Evolutionary conservation across 306 rosid genomes (phyloP).

Genomic region (Vigna unguiculata): DNA sequence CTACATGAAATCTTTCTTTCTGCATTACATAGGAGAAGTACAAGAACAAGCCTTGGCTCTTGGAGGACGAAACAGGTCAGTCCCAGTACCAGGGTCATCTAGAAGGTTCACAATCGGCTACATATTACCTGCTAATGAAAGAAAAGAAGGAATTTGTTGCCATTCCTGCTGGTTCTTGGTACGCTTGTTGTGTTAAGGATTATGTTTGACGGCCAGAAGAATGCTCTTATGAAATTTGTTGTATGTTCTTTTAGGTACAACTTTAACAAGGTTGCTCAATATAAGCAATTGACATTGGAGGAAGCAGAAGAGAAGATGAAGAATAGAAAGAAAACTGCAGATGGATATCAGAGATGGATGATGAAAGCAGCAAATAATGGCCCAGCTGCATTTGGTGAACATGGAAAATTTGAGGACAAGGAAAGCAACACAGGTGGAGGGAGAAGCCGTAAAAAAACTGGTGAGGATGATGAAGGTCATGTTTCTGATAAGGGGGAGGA

Average conservation of each 20-base stretch:
- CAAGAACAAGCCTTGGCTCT: constrained; percentile 94
- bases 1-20: constrained; percentile 33
- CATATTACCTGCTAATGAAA: constrained; percentile 82
- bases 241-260: constrained; percentile 75
- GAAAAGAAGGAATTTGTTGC: constrained; percentile 94
- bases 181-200: constrained; percentile 41
- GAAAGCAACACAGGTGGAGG: constrained; percentile 67
- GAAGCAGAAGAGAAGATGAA: constrained; percentile 99
- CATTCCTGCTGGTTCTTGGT: constrained; percentile 99
- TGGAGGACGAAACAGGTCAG: constrained; percentile 98
- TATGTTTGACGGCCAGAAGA: constrained; percentile 6
- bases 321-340: constrained; percentile 94
- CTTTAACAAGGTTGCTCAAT: constrained; percentile 94
- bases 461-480: constrained; percentile 77
- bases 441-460: constrained; percentile 63
- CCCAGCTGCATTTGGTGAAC: constrained; percentile 88
- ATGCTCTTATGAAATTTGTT: not conserved
- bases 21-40: constrained; percentile 72
- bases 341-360: constrained; percentile 99
- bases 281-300: constrained; percentile 91
- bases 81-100: constrained; percentile 90
- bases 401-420: constrained; percentile 74
- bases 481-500: constrained; percentile 94
- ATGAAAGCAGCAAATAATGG: constrained; percentile 96
- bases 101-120: constrained; percentile 93